A percentile compares a stretch with the other conserved stretches of the same genome.
Evolutionary conservation across 2,329 filamentous ascomycete species (phyloP).

Genomic region (Clonostachys byssicola): DNA sequence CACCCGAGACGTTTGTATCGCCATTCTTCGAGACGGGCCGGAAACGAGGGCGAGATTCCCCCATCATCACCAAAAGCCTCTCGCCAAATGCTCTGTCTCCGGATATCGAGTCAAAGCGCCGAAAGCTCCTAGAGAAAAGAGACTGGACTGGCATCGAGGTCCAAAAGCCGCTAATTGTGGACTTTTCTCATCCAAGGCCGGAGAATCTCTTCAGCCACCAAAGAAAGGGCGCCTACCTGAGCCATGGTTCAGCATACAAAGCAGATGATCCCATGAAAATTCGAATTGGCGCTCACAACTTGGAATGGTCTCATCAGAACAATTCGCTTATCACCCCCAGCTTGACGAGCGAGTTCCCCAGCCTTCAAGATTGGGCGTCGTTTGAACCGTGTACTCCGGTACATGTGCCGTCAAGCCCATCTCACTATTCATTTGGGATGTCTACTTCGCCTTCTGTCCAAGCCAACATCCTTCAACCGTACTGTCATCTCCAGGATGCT

Average conservation of each 20-base stretch:
- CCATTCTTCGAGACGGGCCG: background rate
- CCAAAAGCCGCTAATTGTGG: conserved; percentile 18
- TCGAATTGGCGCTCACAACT: background rate
- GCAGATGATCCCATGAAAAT: background rate
- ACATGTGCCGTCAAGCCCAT: too few species aligned
- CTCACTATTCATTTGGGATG: too few species aligned
- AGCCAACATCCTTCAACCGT: background rate
- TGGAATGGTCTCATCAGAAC: background rate
- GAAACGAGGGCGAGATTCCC: background rate
- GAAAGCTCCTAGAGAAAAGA: conserved; percentile 13
- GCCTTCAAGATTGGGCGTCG: too few species aligned
- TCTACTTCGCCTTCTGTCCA: background rate
- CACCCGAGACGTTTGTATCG: background rate
- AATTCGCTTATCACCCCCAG: background rate
- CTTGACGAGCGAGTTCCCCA: background rate
- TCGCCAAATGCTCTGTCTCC: background rate
- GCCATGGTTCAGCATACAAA: background rate
- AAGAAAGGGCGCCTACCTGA: background rate
- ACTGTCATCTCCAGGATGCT: background rate
- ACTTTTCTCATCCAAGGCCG: conserved; percentile 3
- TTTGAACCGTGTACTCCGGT: too few species aligned
- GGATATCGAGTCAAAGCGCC: conserved; percentile 10
- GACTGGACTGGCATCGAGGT: conserved; percentile 23
- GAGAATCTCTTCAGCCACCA: background rate
- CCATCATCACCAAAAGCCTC: too few species aligned